Evolutionary conservation across 352 stramenopile genomes (phyloP).

Genomic region (Pythium sp.): DNA sequence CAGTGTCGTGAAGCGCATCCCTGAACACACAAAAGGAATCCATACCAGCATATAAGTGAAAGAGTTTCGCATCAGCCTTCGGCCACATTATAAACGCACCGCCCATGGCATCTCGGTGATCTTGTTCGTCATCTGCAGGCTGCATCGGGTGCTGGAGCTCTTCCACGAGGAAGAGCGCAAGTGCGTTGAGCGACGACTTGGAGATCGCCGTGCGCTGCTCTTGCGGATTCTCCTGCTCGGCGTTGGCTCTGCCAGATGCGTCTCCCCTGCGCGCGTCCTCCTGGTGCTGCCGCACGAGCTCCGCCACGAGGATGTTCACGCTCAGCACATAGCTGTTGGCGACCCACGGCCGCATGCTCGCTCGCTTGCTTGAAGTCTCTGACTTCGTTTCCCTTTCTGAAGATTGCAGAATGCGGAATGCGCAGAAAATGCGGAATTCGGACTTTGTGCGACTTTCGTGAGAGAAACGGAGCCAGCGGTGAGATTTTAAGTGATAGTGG

Average conservation of each 20-base stretch:
- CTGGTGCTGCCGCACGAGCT: slow-evolving; percentile 48
- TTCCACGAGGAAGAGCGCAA: slow-evolving; percentile 49
- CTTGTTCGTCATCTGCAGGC: neutral
- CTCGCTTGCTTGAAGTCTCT: neutral
- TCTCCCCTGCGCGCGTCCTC: slow-evolving; percentile 23
- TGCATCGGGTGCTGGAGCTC: slow-evolving; percentile 51
- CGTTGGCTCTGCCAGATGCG: neutral
- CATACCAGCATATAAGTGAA: neutral
- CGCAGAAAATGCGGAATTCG: neutral
- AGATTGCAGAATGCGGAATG: neutral
- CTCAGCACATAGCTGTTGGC: slow-evolving; percentile 51
- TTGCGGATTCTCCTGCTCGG: neutral
- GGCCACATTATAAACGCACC: neutral
- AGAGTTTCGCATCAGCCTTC: neutral
- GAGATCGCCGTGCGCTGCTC: slow-evolving; percentile 20
- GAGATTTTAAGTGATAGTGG: neutral
- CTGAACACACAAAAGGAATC: neutral
- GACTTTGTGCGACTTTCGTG: neutral
- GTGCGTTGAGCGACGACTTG: slow-evolving; percentile 33
- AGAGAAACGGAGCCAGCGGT: neutral
- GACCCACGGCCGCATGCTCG: slow-evolving; percentile 12
- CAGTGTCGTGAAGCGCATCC: slow-evolving; percentile 28
- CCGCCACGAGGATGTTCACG: slow-evolving; percentile 41
- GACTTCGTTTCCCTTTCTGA: neutral
- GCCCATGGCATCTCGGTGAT: neutral